A percentile compares a stretch with the other conserved stretches of the same genome.
These are phyloP conservation scores for Clathrus columnatus DNA, from an alignment of 768 basidiomycete genomes.

Conservation along the genomic window DNA sequence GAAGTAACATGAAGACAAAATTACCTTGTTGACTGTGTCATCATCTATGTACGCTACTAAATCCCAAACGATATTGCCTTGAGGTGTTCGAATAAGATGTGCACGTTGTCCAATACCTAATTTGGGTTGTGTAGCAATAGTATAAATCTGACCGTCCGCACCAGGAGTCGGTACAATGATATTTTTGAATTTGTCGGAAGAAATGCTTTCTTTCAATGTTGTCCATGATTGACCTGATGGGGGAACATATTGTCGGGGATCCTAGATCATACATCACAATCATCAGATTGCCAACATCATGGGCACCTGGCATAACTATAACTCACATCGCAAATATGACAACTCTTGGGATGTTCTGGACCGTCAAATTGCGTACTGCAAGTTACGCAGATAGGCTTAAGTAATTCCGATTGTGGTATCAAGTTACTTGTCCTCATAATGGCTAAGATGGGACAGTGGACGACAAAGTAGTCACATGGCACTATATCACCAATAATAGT, in stretches of 20 bases:
- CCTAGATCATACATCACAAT: background rate
- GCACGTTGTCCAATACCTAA: constrained; percentile 13
- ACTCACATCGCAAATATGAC: constrained; percentile 7
- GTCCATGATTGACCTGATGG: constrained; percentile 12
- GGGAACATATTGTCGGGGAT: constrained; percentile 12
- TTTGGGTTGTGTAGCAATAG: constrained; percentile 8
- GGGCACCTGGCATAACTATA: background rate
- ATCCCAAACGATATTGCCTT: constrained; percentile 13
- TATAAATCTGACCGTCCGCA: constrained; percentile 2
- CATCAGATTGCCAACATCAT: background rate
- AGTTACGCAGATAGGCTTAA: background rate
- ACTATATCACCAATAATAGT: no score
- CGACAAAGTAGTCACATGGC: no score
- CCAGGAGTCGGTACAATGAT: constrained; percentile 3
- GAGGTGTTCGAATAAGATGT: constrained; percentile 9
- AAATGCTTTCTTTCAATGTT: background rate
- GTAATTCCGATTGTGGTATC: background rate
- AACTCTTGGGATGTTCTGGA: background rate
- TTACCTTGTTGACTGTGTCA: constrained; percentile 6
- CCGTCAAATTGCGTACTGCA: constrained; percentile 9
- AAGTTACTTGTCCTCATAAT: background rate
- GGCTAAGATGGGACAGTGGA: no score
- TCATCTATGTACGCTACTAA: constrained; percentile 9
- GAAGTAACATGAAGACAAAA: background rate
- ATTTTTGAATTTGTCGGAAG: constrained; percentile 7